Base-by-base conservation (phyloP, 495 filamentous ascomycete species). In the Neurospora sp. region DNA sequence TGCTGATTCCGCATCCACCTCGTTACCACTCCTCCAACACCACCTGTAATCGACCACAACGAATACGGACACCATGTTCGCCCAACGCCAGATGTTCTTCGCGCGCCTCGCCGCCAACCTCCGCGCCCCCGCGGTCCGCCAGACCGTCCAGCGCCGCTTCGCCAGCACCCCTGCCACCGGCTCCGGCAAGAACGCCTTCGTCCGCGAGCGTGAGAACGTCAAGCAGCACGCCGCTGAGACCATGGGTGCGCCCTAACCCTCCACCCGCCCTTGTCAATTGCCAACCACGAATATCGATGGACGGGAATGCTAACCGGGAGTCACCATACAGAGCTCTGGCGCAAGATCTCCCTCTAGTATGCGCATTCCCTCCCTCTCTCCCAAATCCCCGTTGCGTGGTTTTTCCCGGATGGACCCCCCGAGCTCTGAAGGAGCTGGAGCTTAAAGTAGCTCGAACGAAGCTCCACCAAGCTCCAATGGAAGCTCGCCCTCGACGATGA, bases 311-410 rank as follows among this genome's bases (percentile, higher is more conserved):
- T 79, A 44, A 79, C 73, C 6, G 18, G 16, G 11, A n/a, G 31
- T 6, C 4, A 18, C 14, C 48, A 39, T 75, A 80, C 82, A 98
- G 94, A 92, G 81, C 90, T 96, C 76, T 98, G 94, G 94, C 89
- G 90, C 84, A 97, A 95, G 86, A 90, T 97, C 71, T 94, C 92
- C 73, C 88, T 97, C 86, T 97, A 92, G 94, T 97, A 91, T 81
- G 89, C 80, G 70, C 23, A 72, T 71, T 71, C 70, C 42, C 40
- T 70, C 20, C 46, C 39, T 7, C 12, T 14, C 71, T 59, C 42
- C 39, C 31, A 18, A 54, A 39, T n/a, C 9, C 69, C 20, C 69
- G 44, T 41, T 80, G 75, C 72, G 76, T 76, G 46, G 76, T 85
- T 85, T 76, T 77, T 27, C 69, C 69, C 69, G n/a, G 27, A 59